These are phyloP conservation scores for Kondoa subrosea DNA, from an alignment of 768 basidiomycete species.

Conservation along the genomic window DNA sequence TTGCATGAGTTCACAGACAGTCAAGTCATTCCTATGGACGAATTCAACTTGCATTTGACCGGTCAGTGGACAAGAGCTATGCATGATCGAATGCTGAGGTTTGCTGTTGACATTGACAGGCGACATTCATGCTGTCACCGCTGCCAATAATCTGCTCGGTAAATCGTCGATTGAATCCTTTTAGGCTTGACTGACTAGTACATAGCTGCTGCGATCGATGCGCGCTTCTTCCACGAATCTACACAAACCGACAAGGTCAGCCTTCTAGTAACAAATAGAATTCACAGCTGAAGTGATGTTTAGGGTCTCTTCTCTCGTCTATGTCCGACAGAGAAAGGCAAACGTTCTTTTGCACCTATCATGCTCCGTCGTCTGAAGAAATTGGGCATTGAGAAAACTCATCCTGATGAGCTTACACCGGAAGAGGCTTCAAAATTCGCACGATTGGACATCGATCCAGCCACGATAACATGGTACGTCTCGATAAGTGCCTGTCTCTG, in stretches of 20 bases:
- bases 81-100: not conserved
- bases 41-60: conserved; percentile 93
- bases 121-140: conserved; percentile 93
- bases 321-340: conserved; percentile 82
- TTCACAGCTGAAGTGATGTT: not conserved
- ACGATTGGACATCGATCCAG: conserved; percentile 73
- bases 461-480: conserved; percentile 82
- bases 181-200: not conserved
- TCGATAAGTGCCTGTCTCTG: not conserved
- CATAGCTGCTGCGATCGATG: conserved; percentile 82
- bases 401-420: conserved; percentile 77
- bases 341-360: conserved; percentile 80
- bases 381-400: conserved; percentile 82
- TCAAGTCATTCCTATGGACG: conserved; percentile 90
- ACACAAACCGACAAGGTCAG: conserved; percentile 79
- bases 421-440: conserved; percentile 83
- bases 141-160: conserved; percentile 92
- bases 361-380: conserved; percentile 93
- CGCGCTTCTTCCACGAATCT: conserved; percentile 91
- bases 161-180: conserved; percentile 18
- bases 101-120: conserved; percentile 35
- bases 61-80: no score
- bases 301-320: conserved; percentile 75
- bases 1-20: not conserved
- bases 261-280: not conserved